A percentile compares a stretch with the other conserved stretches of the same genome.
phyloP scores from a whole-genome alignment of 352 stramenopile species.

The Globisporangium cederbergense region DNA sequence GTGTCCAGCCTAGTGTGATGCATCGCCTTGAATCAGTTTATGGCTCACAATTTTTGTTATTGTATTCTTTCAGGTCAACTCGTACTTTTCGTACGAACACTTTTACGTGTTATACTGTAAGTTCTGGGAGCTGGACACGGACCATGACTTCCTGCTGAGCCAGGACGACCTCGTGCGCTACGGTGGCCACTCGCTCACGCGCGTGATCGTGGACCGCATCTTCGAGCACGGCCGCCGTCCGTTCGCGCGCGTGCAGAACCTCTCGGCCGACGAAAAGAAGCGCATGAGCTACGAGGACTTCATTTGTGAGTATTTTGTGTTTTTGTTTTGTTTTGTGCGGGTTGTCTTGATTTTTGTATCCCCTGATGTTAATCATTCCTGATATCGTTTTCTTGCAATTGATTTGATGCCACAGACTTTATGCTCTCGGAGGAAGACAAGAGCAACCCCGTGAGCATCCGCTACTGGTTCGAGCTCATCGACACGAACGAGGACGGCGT shows the following conservation, averaged over 20 bases:
- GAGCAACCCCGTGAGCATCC: slow-evolving; percentile 93
- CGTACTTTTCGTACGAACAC: slow-evolving; percentile 99
- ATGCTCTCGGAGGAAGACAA: slow-evolving; percentile 99
- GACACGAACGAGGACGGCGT: slow-evolving; percentile 97
- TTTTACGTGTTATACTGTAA: slow-evolving; percentile 99
- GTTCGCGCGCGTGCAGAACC: slow-evolving; percentile 75
- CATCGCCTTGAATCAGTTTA: background rate
- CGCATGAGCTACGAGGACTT: slow-evolving; percentile 91
- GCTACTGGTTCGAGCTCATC: slow-evolving; percentile 98
- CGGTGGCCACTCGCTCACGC: slow-evolving; percentile 76
- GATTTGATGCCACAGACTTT: slow-evolving; percentile 78
- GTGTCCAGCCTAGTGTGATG: background rate
- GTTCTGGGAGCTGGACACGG: slow-evolving; percentile 99
- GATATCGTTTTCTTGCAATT: background rate
- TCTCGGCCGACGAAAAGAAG: slow-evolving; percentile 81
- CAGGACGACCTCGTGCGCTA: slow-evolving; percentile 84
- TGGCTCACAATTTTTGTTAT: background rate
- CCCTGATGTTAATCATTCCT: background rate
- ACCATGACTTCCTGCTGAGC: slow-evolving; percentile 84
- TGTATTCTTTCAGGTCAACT: slow-evolving; percentile 62
- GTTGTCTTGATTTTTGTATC: background rate
- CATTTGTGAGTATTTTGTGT: slow-evolving; percentile 60
- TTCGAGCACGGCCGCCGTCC: slow-evolving; percentile 78
- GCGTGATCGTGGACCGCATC: slow-evolving; percentile 86
- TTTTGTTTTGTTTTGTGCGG: background rate